Evolutionary conservation across 2,329 filamentous ascomycete genomes (phyloP).

Genomic region (Chaetothyriales sp.): DNA sequence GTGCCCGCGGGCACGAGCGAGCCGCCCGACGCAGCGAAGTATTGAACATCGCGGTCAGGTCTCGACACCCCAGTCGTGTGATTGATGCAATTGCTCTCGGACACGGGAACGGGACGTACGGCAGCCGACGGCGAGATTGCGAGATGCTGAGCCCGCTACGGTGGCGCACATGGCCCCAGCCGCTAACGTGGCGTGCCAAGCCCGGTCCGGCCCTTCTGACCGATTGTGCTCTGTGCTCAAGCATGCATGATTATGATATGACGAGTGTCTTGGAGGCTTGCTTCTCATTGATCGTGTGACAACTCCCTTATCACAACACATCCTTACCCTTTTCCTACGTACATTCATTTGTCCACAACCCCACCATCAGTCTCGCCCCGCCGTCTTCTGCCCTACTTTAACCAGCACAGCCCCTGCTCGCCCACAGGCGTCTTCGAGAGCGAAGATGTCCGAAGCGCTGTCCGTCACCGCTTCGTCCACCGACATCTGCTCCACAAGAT

Average conservation of each 20-base stretch:
- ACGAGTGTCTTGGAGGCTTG: too few relatives aligned
- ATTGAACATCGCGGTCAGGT: constrained; percentile 26
- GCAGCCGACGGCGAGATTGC: neutral
- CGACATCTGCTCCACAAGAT: constrained; percentile 7
- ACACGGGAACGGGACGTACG: neutral
- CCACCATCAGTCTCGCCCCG: too few relatives aligned
- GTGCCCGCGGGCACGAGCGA: constrained; percentile 24
- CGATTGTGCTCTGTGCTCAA: too few relatives aligned
- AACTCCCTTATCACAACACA: too few relatives aligned
- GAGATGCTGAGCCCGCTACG: neutral
- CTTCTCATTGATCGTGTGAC: too few relatives aligned
- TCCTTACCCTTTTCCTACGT: neutral
- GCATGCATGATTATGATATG: too few relatives aligned
- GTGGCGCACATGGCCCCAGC: neutral
- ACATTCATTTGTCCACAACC: neutral
- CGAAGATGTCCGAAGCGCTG: constrained; percentile 13
- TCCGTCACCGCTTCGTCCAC: constrained; percentile 3
- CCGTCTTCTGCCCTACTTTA: neutral
- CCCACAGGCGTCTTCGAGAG: constrained; percentile 12
- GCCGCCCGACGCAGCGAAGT: constrained; percentile 34
- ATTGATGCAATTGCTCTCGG: neutral
- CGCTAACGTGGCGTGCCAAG: neutral
- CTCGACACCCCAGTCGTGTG: neutral
- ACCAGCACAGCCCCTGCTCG: neutral
- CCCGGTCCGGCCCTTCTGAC: too few relatives aligned